Conservation (phyloP, 164 flowering plant species). For the Amborella trichopoda region DNA sequence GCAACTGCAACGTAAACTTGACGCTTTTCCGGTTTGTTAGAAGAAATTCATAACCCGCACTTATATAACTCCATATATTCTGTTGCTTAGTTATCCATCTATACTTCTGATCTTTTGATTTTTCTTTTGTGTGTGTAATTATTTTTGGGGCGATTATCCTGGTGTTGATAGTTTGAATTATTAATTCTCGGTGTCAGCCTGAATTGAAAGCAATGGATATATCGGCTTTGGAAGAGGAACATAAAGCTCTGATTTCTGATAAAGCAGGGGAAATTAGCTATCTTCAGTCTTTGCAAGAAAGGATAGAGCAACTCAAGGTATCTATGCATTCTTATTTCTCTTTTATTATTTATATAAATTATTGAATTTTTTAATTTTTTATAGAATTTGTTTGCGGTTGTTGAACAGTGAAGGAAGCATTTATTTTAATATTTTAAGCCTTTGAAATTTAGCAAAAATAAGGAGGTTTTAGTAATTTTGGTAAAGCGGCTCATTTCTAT, state of each 20-base stretch:
- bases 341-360: too few relatives aligned
- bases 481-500: too few relatives aligned
- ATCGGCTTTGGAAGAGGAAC: slow-evolving; percentile 49
- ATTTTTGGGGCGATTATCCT: too few relatives aligned
- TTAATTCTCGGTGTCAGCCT: slow-evolving; percentile 23
- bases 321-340: neutral
- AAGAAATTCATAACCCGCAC: neutral
- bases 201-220: slow-evolving; percentile 41
- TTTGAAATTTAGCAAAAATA: neutral
- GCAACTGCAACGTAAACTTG: slow-evolving; percentile 22
- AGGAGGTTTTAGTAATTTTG: neutral
- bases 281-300: slow-evolving; percentile 37
- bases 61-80: neutral
- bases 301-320: slow-evolving; percentile 48
- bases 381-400: neutral
- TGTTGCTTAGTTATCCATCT: neutral
- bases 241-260: slow-evolving; percentile 46
- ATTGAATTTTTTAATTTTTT: neutral
- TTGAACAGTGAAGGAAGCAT: neutral
- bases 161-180: too few relatives aligned
- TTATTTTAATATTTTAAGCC: neutral
- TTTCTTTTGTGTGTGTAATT: neutral
- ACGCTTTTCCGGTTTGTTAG: slow-evolving; percentile 38
- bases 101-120: neutral
- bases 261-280: slow-evolving; percentile 49